These are phyloP conservation scores for Boletus coccyginus DNA, from an alignment of 768 basidiomycete species.

Conservation along the genomic window DNA sequence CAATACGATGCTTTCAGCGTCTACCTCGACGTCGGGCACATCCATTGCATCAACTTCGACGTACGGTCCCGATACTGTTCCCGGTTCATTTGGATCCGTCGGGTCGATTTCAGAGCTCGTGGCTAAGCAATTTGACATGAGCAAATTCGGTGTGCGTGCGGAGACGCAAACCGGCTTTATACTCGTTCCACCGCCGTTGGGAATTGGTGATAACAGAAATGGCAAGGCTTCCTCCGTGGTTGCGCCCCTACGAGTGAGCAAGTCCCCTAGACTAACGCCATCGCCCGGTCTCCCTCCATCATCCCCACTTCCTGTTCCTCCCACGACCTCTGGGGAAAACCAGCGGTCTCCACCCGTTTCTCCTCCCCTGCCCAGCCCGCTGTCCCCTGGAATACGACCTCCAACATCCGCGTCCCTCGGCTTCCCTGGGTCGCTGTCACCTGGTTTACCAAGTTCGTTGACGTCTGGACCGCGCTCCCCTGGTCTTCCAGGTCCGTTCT, in stretches of 20 bases:
- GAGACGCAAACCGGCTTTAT: constrained; percentile 16
- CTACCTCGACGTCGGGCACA: constrained; percentile 9
- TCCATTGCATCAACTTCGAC: constrained; percentile 21
- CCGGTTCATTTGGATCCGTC: constrained; percentile 14
- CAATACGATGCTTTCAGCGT: constrained; percentile 2
- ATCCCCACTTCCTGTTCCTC: constrained; percentile 14
- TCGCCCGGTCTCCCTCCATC: constrained; percentile 15
- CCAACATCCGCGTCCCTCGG: constrained; percentile 5
- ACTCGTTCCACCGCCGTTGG: constrained; percentile 25
- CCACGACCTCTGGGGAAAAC: not conserved
- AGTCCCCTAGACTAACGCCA: constrained; percentile 22
- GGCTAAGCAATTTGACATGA: constrained; percentile 16
- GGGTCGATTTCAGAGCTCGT: constrained; percentile 25
- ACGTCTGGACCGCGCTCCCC: constrained; percentile 23
- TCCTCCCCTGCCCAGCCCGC: constrained; percentile 8
- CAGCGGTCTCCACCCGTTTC: constrained; percentile 8
- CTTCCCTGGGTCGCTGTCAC: constrained; percentile 14
- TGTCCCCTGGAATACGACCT: constrained; percentile 8
- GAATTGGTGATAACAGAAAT: constrained; percentile 9
- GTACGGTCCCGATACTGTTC: constrained; percentile 3
- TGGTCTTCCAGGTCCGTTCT: constrained; percentile 23
- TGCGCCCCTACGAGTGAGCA: constrained; percentile 26
- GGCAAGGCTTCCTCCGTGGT: constrained; percentile 7
- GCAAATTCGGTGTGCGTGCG: constrained; percentile 2
- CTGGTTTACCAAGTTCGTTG: constrained; percentile 19